A percentile compares a stretch with the other conserved stretches of the same genome.
Evolutionary conservation across 2,329 filamentous ascomycete genomes (phyloP).

Genomic region (Colletotrichum sp.): DNA sequence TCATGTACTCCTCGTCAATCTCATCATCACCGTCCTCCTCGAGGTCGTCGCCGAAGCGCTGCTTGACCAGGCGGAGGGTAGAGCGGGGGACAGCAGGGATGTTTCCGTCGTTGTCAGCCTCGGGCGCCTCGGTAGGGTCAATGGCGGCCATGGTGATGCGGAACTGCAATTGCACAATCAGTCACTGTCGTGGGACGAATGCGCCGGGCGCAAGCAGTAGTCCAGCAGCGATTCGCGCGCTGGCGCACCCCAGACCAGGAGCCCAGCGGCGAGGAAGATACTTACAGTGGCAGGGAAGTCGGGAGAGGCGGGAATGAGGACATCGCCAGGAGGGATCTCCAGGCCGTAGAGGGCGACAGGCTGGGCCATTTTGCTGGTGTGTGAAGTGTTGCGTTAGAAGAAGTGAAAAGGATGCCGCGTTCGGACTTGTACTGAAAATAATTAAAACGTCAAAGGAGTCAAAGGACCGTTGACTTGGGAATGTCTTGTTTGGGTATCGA

Average conservation of each 20-base stretch:
- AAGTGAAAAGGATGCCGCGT: neutral
- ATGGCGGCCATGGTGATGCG: slow-evolving; percentile 98
- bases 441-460: slow-evolving; percentile 21
- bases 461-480: neutral
- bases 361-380: slow-evolving; percentile 54
- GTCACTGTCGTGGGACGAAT: slow-evolving; percentile 19
- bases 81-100: slow-evolving; percentile 71
- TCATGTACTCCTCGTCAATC: slow-evolving; percentile 70
- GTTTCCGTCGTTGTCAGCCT: slow-evolving; percentile 68
- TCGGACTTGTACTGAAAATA: neutral
- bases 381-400: neutral
- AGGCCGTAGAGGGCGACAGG: slow-evolving; percentile 88
- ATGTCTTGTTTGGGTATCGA: neutral
- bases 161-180: slow-evolving; percentile 65
- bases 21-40: slow-evolving; percentile 63
- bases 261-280: slow-evolving; percentile 25
- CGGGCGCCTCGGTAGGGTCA: slow-evolving; percentile 80
- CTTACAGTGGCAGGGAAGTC: slow-evolving; percentile 86
- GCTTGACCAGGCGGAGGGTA: slow-evolving; percentile 89
- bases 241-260: neutral
- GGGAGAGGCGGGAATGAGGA: slow-evolving; percentile 78
- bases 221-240: neutral
- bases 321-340: slow-evolving; percentile 83
- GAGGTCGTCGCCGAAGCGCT: slow-evolving; percentile 65
- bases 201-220: neutral